phyloP scores from a whole-genome alignment of 768 basidiomycete genomes.

The Russula sp. region DNA sequence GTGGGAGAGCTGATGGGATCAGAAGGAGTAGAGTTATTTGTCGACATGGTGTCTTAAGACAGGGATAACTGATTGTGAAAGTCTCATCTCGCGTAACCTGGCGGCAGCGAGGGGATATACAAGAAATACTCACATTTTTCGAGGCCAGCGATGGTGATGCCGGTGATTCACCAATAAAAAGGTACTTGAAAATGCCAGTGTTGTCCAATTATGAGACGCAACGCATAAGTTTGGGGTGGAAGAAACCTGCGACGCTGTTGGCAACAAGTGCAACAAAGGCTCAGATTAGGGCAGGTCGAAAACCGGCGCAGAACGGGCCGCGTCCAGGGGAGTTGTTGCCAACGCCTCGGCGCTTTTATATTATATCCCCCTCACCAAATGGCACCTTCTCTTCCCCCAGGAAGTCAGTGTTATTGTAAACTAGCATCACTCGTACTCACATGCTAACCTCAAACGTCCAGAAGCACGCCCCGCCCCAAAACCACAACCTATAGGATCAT shows the following conservation, averaged over 20 bases:
- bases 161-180: not conserved
- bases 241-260: too few species aligned
- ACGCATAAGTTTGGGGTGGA: too few species aligned
- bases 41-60: constrained; percentile 29
- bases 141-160: not conserved
- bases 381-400: constrained; percentile 19
- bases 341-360: too few species aligned
- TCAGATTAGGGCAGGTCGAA: constrained; percentile 14
- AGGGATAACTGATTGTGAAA: constrained; percentile 28
- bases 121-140: constrained; percentile 17
- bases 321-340: too few species aligned
- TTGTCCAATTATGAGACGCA: not conserved
- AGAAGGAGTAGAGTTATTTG: constrained; percentile 1
- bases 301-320: constrained; percentile 6
- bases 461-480: constrained; percentile 49
- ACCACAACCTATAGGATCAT: constrained; percentile 61
- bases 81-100: constrained; percentile 20
- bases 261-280: too few species aligned
- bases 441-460: constrained; percentile 15
- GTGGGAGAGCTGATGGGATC: not conserved
- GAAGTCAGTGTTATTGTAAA: constrained; percentile 10
- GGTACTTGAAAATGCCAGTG: not conserved
- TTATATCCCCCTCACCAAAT: not conserved
- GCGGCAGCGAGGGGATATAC: not conserved
- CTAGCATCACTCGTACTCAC: not conserved